These are phyloP conservation scores for Poa pratensis DNA, from an alignment of 176 grass and related monocot species.

Conservation along the genomic window DNA sequence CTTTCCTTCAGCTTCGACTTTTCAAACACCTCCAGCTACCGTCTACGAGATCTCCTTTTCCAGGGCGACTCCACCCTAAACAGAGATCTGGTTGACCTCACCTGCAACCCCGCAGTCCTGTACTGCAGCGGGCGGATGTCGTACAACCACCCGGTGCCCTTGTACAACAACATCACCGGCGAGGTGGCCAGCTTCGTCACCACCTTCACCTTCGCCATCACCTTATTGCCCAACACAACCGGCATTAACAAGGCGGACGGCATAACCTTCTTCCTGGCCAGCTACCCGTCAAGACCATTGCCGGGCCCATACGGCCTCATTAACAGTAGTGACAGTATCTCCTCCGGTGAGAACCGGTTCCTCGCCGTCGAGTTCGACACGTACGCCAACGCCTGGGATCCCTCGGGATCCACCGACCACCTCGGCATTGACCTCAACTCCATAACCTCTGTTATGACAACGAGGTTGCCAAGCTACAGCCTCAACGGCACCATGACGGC, in stretches of 20 bases:
- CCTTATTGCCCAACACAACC: not conserved
- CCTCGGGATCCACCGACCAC: not conserved
- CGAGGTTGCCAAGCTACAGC: no score
- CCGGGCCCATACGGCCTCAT: not conserved
- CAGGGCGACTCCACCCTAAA: no score
- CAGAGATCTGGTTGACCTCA: no score
- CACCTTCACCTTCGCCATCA: constrained; percentile 24
- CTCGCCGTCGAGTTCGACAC: constrained; percentile 21
- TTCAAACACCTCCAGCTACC: no score
- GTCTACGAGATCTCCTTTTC: no score
- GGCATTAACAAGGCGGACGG: not conserved
- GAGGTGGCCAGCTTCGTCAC: not conserved
- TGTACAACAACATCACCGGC: no score
- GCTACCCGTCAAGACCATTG: not conserved
- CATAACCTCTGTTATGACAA: no score
- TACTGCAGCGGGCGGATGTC: no score
- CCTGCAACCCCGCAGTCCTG: no score
- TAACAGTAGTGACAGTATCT: not conserved
- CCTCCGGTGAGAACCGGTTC: not conserved
- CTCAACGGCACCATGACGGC: no score
- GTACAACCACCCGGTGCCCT: no score
- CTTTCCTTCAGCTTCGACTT: no score
- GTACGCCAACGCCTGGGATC: not conserved
- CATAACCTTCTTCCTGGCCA: constrained; percentile 25
- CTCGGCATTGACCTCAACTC: not conserved